Percentiles rank a stretch among this genome's conserved stretches.
phyloP scores from a whole-genome alignment of 1,284 basidiomycete genomes.

The Cryptococcus maquisensis region DNA sequence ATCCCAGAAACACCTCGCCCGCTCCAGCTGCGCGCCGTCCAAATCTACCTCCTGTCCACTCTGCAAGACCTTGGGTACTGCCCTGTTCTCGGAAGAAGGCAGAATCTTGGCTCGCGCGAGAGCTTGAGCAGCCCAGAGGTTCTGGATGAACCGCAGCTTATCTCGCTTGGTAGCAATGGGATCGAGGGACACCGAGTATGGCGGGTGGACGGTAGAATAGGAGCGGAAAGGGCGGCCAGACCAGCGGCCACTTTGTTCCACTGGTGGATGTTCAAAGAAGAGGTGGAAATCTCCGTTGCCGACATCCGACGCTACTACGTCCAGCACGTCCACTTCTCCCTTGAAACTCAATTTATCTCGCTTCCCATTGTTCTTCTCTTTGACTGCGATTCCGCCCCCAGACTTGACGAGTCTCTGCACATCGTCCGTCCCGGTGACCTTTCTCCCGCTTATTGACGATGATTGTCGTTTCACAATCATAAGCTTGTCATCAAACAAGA shows the following conservation, averaged over 20 bases:
- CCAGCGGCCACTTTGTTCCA: slow-evolving; percentile 77
- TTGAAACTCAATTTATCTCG: slow-evolving; percentile 79
- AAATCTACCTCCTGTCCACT: slow-evolving; percentile 63
- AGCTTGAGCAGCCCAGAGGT: slow-evolving; percentile 79
- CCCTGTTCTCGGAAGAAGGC: slow-evolving; percentile 28
- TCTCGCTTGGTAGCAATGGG: slow-evolving; percentile 60
- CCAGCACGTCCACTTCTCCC: slow-evolving; percentile 78
- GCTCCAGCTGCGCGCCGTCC: slow-evolving; percentile 57
- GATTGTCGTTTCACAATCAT: slow-evolving; percentile 83
- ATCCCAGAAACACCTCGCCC: slow-evolving; percentile 76
- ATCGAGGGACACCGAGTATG: slow-evolving; percentile 60
- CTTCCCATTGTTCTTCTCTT: slow-evolving; percentile 50
- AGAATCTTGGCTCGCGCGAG: slow-evolving; percentile 61
- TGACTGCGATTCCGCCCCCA: slow-evolving; percentile 45
- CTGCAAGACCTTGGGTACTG: slow-evolving; percentile 58
- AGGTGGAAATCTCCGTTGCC: slow-evolving; percentile 82
- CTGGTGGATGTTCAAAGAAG: slow-evolving; percentile 71
- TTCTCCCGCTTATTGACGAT: slow-evolving; percentile 66
- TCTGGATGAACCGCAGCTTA: slow-evolving; percentile 78
- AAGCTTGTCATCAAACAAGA: slow-evolving; percentile 93
- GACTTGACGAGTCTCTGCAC: slow-evolving; percentile 67
- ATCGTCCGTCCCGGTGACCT: slow-evolving; percentile 78
- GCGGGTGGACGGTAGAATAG: slow-evolving; percentile 67
- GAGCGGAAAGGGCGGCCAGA: slow-evolving; percentile 73
- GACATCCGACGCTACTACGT: slow-evolving; percentile 76